phyloP scores from a whole-genome alignment of 2,329 filamentous ascomycete species.

The Colletotrichum gloeosporioides region DNA sequence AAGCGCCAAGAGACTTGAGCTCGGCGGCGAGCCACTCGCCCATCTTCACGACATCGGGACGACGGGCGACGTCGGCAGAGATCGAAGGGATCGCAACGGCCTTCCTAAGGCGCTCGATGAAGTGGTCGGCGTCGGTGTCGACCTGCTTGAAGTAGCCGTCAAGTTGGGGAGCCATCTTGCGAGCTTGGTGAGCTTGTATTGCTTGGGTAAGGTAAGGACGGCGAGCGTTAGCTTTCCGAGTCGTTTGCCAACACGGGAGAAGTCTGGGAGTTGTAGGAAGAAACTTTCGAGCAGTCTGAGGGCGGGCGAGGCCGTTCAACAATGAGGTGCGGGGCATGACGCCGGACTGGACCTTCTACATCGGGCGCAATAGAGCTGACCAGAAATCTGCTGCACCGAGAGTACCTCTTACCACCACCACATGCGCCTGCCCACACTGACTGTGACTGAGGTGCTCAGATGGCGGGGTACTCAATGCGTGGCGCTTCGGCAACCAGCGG shows the following conservation, averaged over 20 bases:
- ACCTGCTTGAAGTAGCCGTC: constrained; percentile 94
- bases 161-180: constrained; percentile 85
- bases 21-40: constrained; percentile 87
- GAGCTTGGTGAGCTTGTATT: constrained; percentile 63
- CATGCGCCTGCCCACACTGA: constrained; percentile 16
- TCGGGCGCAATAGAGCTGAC: constrained; percentile 23
- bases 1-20: constrained; percentile 82
- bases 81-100: constrained; percentile 97
- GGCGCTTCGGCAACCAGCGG: constrained; percentile 15
- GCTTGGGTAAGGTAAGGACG: constrained; percentile 59
- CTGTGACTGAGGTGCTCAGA: neutral
- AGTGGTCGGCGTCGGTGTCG: constrained; percentile 77
- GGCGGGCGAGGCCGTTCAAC: constrained; percentile 26
- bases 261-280: constrained; percentile 17
- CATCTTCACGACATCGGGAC: constrained; percentile 95
- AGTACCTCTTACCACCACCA: neutral
- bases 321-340: constrained; percentile 53
- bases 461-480: constrained; percentile 20
- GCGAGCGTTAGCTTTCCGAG: constrained; percentile 3
- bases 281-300: constrained; percentile 15
- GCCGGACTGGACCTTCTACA: constrained; percentile 23
- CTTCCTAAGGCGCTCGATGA: constrained; percentile 88
- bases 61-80: constrained; percentile 87
- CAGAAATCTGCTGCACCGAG: constrained; percentile 12
- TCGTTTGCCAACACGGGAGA: constrained; percentile 12